phyloP scores from a whole-genome alignment of 2,329 filamentous ascomycete species.

The Fusarium buxicola region DNA sequence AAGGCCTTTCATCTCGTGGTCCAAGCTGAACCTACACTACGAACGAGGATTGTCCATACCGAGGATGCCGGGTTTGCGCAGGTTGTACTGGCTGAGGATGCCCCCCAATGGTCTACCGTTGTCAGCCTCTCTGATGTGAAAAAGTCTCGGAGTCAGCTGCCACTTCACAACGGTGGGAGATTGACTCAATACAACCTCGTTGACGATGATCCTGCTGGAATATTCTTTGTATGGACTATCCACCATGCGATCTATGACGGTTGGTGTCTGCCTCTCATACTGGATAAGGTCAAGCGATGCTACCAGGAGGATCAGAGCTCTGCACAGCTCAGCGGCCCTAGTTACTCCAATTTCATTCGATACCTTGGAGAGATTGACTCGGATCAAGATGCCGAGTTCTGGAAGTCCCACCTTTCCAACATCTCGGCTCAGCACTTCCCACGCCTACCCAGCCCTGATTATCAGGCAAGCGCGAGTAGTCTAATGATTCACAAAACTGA shows the following conservation, averaged over 20 bases:
- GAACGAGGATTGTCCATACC: constrained; percentile 39
- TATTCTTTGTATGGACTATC: constrained; percentile 42
- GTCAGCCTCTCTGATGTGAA: constrained; percentile 2
- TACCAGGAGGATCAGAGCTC: constrained; percentile 2
- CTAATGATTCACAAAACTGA: constrained; percentile 31
- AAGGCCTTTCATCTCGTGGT: constrained; percentile 26
- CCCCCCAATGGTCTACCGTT: constrained; percentile 20
- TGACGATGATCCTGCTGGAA: not conserved
- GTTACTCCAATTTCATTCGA: constrained; percentile 29
- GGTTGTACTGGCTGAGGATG: constrained; percentile 21
- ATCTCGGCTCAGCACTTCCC: constrained; percentile 38
- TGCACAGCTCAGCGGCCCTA: not conserved
- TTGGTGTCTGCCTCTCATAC: constrained; percentile 41
- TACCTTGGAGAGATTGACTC: constrained; percentile 16
- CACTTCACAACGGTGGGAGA: constrained; percentile 19
- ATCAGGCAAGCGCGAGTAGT: constrained; percentile 29
- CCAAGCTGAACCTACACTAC: constrained; percentile 18
- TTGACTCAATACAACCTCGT: constrained; percentile 19
- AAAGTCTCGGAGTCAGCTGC: constrained; percentile 15
- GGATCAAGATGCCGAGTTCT: constrained; percentile 23
- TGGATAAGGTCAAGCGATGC: constrained; percentile 36
- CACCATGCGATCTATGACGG: constrained; percentile 48
- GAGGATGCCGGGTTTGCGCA: constrained; percentile 34
- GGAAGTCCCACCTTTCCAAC: constrained; percentile 27
- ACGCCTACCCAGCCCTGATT: constrained; percentile 29